These are phyloP conservation scores for Russula dissimulans DNA, from an alignment of 768 basidiomycete species.

Conservation along the genomic window DNA sequence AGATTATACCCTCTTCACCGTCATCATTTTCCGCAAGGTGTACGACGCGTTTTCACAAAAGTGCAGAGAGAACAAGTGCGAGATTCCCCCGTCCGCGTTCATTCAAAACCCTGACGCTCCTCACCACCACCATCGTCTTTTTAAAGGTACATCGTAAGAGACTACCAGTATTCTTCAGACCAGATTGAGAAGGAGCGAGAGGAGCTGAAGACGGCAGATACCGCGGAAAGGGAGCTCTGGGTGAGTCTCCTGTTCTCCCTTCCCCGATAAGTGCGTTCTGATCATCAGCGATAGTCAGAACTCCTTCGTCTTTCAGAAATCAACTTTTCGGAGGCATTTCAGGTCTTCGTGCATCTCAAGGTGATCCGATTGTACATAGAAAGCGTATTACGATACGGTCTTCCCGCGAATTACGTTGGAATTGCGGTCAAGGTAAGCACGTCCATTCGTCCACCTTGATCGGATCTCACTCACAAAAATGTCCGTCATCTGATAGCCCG, in stretches of 20 bases:
- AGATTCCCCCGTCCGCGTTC: conserved; percentile 19
- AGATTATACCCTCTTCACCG: conserved; percentile 78
- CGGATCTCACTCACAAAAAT: not conserved
- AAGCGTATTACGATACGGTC: conserved; percentile 89
- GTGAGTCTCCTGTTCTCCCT: conserved; percentile 35
- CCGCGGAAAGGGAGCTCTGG: conserved; percentile 95
- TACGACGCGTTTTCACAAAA: conserved; percentile 91
- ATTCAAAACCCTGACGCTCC: not conserved
- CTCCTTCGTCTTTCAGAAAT: conserved; percentile 82
- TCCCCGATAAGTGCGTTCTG: not conserved
- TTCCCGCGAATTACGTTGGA: conserved; percentile 85
- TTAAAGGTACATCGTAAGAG: conserved; percentile 82
- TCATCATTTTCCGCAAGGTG: conserved; percentile 83
- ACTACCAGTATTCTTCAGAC: conserved; percentile 83
- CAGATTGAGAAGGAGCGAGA: conserved; percentile 70
- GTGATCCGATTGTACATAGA: conserved; percentile 87
- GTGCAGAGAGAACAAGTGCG: conserved; percentile 88
- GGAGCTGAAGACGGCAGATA: conserved; percentile 70
- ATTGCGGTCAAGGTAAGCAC: conserved; percentile 63
- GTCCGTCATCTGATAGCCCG: conserved; percentile 47
- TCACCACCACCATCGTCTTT: conserved; percentile 2
- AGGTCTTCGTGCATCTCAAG: conserved; percentile 89
- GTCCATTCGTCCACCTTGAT: not conserved
- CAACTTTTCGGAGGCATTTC: conserved; percentile 95
- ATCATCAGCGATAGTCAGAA: conserved; percentile 57